Evolutionary conservation across 2,329 filamentous ascomycete species (phyloP), one percentile per base, ranked within the genome.

Genomic region (Elsinoe perseae): DNA sequence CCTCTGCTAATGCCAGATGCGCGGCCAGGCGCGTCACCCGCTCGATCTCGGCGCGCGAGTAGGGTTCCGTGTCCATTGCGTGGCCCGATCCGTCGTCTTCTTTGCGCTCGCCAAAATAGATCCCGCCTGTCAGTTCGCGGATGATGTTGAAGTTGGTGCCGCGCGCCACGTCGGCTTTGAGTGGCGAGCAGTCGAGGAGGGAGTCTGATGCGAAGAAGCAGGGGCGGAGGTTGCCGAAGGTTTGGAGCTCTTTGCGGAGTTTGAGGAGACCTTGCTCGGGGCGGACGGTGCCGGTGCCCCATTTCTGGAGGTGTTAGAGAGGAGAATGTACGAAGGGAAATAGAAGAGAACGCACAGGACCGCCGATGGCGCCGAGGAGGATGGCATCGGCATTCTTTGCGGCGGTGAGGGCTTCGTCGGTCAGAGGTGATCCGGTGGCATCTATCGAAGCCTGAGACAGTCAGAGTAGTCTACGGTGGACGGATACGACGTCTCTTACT

Each of bases 191-290:
- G 50, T 91, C 84, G 66, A 95, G 84, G 50, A 96, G 85, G 25
- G 83, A 81, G 54, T 92, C 87, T 1, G 90, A 91, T 52, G 89
- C 89, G 76, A 98, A 97, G 80, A 88, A 95, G 80, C 92, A 97
- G 8, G 91, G 92, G 4, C 92, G 86, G 58, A 97, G 84, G 81
- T 97, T 97, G 64, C 91, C 92, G 74, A 95, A 97, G 57, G 92
- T 89, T 68, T 81, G 80, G 80, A 97, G 87, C 74, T 96, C 88
- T 75, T 95, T 96, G 75, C 92, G 89, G 55, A 97, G 87, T 64
- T 78, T 82, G 60, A 97, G 85, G 65, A 97, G 84, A 60, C 92
- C 92, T 75, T 96, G 89, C 72, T 97, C 92, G 1, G 92, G 92
- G 43, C 91, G 88, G 61, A 96, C 86, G 57, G 83, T 75, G 63